phyloP scores from a whole-genome alignment of 176 grass and related monocot genomes.

The Paspalum vaginatum region DNA sequence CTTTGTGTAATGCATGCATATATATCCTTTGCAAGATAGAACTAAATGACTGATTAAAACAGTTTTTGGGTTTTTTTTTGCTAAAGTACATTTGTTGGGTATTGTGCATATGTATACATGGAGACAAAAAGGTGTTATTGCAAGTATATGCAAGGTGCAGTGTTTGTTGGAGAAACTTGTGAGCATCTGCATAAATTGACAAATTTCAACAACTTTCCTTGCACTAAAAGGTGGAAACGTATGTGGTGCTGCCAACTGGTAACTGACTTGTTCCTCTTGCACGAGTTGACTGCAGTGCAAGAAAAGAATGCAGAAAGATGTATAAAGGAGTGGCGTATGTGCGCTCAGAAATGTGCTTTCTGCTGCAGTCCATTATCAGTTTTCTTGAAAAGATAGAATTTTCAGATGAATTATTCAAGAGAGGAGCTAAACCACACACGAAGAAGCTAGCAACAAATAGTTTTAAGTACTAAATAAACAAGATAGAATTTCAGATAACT shows the following conservation, averaged over 20 bases:
- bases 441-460: not conserved
- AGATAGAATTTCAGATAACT: slow-evolving; percentile 24
- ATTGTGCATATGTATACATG: not conserved
- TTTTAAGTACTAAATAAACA: not conserved
- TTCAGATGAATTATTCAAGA: slow-evolving; percentile 9
- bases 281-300: slow-evolving; percentile 42
- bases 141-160: slow-evolving; percentile 39
- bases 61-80: no score
- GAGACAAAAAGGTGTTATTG: slow-evolving; percentile 25
- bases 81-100: not conserved
- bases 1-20: not conserved
- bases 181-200: slow-evolving; percentile 40
- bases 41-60: not conserved
- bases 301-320: slow-evolving; percentile 38
- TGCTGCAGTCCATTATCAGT: not conserved
- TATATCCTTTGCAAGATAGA: slow-evolving; percentile 3
- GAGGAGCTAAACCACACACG: not conserved
- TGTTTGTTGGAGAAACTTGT: slow-evolving; percentile 61
- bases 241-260: slow-evolving; percentile 30
- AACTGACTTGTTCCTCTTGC: slow-evolving; percentile 37
- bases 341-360: slow-evolving; percentile 12
- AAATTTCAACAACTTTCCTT: slow-evolving; percentile 42
- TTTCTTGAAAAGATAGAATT: not conserved
- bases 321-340: not conserved
- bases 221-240: slow-evolving; percentile 48